Evolutionary conservation across 768 basidiomycete genomes (phyloP).

Genomic region (Auriscalpium vulgare): DNA sequence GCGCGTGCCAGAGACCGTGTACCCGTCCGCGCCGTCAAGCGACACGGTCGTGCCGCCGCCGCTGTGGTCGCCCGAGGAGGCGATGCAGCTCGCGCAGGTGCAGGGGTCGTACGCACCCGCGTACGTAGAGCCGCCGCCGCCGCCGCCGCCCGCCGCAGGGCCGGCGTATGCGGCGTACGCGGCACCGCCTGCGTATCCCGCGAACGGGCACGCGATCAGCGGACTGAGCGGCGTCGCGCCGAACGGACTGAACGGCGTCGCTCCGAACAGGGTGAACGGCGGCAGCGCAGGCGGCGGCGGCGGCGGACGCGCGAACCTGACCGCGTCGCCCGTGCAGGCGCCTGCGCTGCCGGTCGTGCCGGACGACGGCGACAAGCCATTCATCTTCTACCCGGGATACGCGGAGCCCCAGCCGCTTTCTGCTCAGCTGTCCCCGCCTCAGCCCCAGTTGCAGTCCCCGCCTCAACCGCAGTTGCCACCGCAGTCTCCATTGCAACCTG

Average conservation of each 20-base stretch:
- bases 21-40: background rate
- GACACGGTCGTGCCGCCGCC: background rate
- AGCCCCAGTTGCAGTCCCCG: background rate
- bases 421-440: conserved; percentile 2
- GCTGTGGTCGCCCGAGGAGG: background rate
- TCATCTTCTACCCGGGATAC: conserved; percentile 16
- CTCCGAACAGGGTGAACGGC: background rate
- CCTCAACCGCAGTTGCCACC: background rate
- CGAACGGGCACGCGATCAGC: too few relatives aligned
- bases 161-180: too few relatives aligned
- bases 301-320: background rate
- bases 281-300: background rate
- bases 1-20: background rate
- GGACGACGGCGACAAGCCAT: conserved; percentile 15
- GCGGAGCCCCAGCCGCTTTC: conserved; percentile 5
- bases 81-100: background rate
- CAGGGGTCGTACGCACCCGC: too few relatives aligned
- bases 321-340: background rate
- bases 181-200: too few relatives aligned
- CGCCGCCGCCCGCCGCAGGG: too few relatives aligned
- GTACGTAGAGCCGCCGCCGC: too few relatives aligned
- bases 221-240: too few relatives aligned
- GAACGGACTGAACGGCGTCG: too few relatives aligned
- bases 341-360: background rate
- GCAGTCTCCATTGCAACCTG: background rate